phyloP scores from a whole-genome alignment of 1,284 basidiomycete species.

The Macrocystidia cucumis region DNA sequence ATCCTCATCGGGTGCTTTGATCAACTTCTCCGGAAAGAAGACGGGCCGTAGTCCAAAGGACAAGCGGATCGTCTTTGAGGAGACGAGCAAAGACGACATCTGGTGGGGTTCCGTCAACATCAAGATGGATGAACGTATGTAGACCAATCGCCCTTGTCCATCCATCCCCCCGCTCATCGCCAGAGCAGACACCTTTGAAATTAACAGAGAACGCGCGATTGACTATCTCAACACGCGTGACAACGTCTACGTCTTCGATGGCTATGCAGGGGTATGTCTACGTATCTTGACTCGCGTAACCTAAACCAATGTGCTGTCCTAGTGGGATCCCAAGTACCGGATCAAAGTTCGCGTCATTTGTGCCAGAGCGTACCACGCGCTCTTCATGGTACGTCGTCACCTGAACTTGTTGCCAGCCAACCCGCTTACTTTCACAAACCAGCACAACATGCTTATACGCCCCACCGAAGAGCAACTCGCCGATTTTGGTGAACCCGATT shows the following conservation, averaged over 20 bases:
- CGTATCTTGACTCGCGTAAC: constrained; percentile 5
- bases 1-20: constrained; percentile 91
- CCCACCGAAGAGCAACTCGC: constrained; percentile 93
- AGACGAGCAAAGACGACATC: constrained; percentile 94
- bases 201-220: constrained; percentile 99
- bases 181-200: constrained; percentile 90
- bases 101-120: constrained; percentile 99
- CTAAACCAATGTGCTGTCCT: constrained; percentile 10
- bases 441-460: constrained; percentile 99
- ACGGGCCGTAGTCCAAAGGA: constrained; percentile 98
- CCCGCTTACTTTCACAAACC: constrained; percentile 6
- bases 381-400: constrained; percentile 85
- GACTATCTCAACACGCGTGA: constrained; percentile 99
- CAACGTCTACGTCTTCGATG: constrained; percentile 99
- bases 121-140: constrained; percentile 94
- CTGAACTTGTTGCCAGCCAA: constrained; percentile 6
- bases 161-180: constrained; percentile 5
- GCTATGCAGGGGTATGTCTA: constrained; percentile 77
- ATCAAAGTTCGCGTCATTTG: constrained; percentile 99
- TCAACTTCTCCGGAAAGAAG: constrained; percentile 99
- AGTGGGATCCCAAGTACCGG: constrained; percentile 98
- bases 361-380: constrained; percentile 96
- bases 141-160: constrained; percentile 1
- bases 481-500: constrained; percentile 97
- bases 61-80: constrained; percentile 99